Evolutionary conservation across 345 rosid species (phyloP), one percentile per base, ranked within the genome.

Genomic region (Eucalyptus regnans): DNA sequence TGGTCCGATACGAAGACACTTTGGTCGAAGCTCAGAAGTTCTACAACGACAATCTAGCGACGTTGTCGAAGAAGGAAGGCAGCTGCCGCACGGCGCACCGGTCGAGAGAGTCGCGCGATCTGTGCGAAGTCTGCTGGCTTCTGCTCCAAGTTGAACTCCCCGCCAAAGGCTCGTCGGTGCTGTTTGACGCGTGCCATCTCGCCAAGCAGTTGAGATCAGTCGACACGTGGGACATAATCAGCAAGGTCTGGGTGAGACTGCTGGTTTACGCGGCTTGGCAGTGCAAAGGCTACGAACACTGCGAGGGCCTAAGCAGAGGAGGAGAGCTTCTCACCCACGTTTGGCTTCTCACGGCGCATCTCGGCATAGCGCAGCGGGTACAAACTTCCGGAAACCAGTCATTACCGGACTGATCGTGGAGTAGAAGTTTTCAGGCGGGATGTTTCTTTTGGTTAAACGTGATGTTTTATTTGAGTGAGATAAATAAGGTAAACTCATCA

Each of bases 41-140:
- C 66, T 27, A 0, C n/a, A 15, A 60, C 29, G n/a, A 58, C 29
- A 3, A 58, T 4, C 64, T 9, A 23, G 14, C 64, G n/a, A 23
- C 0, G n/a, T 58, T 0, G n/a, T 25, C 64, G 29, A 25, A 2
- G 64, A 54, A 1, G 60, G 60, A 54, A 54, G 60, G 25, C 60
- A 54, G 66, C 7, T 27, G 66, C 66, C 12, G 1, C 0, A 60
- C 27, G 14, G 2, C 7, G 8, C 66, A 60, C 66, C 0, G 3
- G n/a, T 60, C 66, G 66, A 58, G 66, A 25, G n/a, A 25, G 15
- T 58, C 66, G 6, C 0, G 14, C 4, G 14, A 60, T 0, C n/a
- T 2, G n/a, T 25, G 31, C n/a, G 1, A 25, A 0, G 1, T 58
- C 4, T 1, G 64, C 64, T 1, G 1, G 1, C 1, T 58, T 5